Evolutionary conservation across 208 protist species (phyloP).

Genomic region (Leishmania major): DNA sequence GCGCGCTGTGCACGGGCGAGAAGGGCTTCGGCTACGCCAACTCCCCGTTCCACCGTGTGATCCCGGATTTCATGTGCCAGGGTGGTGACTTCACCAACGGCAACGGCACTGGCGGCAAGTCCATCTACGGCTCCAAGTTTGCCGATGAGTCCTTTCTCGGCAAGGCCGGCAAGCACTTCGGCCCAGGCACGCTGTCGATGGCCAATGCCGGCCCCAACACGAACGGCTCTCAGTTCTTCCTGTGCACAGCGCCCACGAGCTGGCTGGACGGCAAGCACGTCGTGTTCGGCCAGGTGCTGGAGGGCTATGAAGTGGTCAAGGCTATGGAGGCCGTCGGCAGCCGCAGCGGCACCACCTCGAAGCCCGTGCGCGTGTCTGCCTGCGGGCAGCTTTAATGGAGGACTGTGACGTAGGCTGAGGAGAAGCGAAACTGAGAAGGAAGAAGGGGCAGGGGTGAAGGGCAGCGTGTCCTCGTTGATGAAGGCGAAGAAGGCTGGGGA

Average conservation of each 20-base stretch:
- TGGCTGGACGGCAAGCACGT: constrained; percentile 97
- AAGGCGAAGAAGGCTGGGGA: not conserved
- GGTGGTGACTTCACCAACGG: constrained; percentile 61
- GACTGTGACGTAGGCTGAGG: not conserved
- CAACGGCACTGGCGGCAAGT: constrained; percentile 67
- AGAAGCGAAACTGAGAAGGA: not conserved
- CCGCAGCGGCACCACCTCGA: constrained; percentile 46
- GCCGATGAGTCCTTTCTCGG: constrained; percentile 57
- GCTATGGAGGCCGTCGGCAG: constrained; percentile 83
- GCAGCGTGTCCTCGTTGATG: not conserved
- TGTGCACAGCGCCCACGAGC: constrained; percentile 75
- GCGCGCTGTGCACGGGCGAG: constrained; percentile 60
- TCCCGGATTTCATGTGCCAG: constrained; percentile 67
- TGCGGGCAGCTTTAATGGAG: constrained; percentile 67
- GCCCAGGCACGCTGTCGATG: constrained; percentile 86
- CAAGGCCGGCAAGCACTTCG: constrained; percentile 69
- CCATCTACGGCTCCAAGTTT: constrained; percentile 68
- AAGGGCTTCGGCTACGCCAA: constrained; percentile 55
- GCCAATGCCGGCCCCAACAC: constrained; percentile 94
- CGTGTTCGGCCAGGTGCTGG: constrained; percentile 95
- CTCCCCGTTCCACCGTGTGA: constrained; percentile 59
- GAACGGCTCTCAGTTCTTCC: constrained; percentile 94
- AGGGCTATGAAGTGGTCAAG: constrained; percentile 88
- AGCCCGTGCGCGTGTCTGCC: constrained; percentile 65
- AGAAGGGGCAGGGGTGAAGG: not conserved